These are phyloP conservation scores for Silene coronaria DNA, from an alignment of 179 eudicot species.

Conservation along the genomic window DNA sequence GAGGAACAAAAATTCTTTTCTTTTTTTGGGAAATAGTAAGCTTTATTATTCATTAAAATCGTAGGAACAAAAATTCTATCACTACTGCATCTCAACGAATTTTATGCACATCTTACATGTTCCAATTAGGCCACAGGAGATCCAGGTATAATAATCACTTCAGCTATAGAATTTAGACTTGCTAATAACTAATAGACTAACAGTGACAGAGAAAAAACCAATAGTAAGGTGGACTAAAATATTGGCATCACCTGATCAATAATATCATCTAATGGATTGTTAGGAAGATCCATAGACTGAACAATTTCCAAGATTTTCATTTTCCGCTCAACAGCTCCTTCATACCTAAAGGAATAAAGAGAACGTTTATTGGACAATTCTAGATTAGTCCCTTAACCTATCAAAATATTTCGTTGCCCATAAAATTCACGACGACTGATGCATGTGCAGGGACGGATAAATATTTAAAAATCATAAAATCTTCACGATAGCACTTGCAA, in stretches of 20 bases:
- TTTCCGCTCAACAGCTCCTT: conserved; percentile 76
- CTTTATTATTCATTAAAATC: no score
- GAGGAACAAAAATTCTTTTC: background rate
- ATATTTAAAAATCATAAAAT: background rate
- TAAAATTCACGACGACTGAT: background rate
- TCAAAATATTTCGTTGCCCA: background rate
- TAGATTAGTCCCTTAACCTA: background rate
- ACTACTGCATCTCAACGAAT: background rate
- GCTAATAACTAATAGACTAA: background rate
- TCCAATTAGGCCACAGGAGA: background rate
- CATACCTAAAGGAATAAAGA: conserved; percentile 52
- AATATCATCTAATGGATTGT: conserved; percentile 97
- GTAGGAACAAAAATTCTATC: background rate
- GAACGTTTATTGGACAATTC: background rate
- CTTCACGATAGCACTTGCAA: background rate
- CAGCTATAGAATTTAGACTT: background rate
- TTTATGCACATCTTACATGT: no score
- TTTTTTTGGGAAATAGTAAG: no score
- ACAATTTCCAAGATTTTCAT: conserved; percentile 66
- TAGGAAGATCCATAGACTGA: conserved; percentile 87
- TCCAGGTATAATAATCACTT: background rate
- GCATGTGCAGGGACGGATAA: background rate
- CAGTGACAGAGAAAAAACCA: background rate
- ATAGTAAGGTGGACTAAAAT: background rate
- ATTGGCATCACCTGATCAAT: conserved; percentile 69